Evolutionary conservation across 371 early-diverging fungal genomes (phyloP), one percentile per base, ranked within the genome.

Genomic region (Mucor velutinosus): DNA sequence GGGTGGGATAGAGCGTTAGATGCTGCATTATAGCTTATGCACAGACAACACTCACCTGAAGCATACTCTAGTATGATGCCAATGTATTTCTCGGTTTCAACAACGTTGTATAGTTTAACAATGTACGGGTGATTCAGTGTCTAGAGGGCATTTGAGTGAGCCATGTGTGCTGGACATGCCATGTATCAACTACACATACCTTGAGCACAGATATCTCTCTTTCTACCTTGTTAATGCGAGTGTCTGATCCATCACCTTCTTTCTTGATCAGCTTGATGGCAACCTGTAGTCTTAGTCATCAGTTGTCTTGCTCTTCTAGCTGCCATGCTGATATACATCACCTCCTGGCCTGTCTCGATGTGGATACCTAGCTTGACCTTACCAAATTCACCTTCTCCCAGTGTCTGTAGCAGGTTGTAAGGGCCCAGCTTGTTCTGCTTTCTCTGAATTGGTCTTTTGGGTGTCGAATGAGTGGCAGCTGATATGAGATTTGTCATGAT

Each of bases 321-420:
- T 51, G n/a, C 8, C 1, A 51, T 51, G 5, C 4, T 53, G 19
- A n/a, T 47, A 10, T 47, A 19, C 17, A n/a, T 55, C 86, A 95
- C 99, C 90, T 96, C 95, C 75, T 92, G 91, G 14, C 94, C 93
- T 1, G 94, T 94, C 53, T 94, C 80, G 51, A 87, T 90, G 78
- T 98, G 94, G 64, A 95, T 84, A 4, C 95, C 99, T 19, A 97
- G 88, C 76, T 98, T 98, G 69, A 99, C 99, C 81, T 98, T 96
- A 55, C 97, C 97, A 77, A 97, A 98, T 79, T 97, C 98, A 37
- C 99, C 99, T 77, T 95, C 97, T 21, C 70, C 70, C 10, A 70
- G n/a, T 17, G 70, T 70, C 23, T 70, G 70, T 47, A 70, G 37
- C 37, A 70, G 43, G 21, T 65, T 70, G 43, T 70, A 70, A 14